Evolutionary conservation across 108 stramenopile genomes (phyloP), one percentile per base, ranked within the genome.

Genomic region (Conticribra weissflogii): DNA sequence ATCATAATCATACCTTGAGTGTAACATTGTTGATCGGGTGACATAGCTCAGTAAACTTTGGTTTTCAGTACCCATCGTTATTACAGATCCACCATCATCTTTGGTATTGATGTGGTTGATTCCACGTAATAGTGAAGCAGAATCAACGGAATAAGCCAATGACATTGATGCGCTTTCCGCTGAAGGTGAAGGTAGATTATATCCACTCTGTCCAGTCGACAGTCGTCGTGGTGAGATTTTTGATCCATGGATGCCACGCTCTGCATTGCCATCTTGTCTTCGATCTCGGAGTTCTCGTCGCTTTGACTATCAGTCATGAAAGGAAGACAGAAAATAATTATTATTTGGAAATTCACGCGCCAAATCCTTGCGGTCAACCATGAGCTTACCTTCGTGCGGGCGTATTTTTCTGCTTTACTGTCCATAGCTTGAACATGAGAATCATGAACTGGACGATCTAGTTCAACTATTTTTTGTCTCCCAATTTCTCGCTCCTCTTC

Each of bases 81-180:
- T 60, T 14, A 76, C 69, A 23, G 79, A 81, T 27, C 62, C 70
- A 47, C 76, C 84, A 24, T 76, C 82, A 46, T 71, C 36, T 23
- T 76, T 77, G 66, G 21, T 48, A 58, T 49, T 65, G 51, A 59
- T 27, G 5, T 25, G 0, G 18, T 50, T 32, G 4, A 47, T 28
- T 32, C 25, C 63, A 15, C 65, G 52, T 44, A 48, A 54, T n/a
- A 46, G 50, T 1, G 50, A 44, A 27, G 79, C 33, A 16, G 86
- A 86, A 65, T 90, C 86, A 9, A 86, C 29, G 8, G 87, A 88
- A 59, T 90, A 90, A 19, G 84, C 86, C 59, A 90, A 51, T 1
- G 64, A 65, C 52, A 65, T 36, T 2, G 33, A 53, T 16, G 46
- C 56, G 17, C 85, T 86, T 15, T 85, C 68, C 17, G 71, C 72